A percentile compares a stretch with the other conserved stretches of the same genome.
Evolutionary conservation across 2,329 filamentous ascomycete species (phyloP).

Genomic region (Amesomyces nigricolor): DNA sequence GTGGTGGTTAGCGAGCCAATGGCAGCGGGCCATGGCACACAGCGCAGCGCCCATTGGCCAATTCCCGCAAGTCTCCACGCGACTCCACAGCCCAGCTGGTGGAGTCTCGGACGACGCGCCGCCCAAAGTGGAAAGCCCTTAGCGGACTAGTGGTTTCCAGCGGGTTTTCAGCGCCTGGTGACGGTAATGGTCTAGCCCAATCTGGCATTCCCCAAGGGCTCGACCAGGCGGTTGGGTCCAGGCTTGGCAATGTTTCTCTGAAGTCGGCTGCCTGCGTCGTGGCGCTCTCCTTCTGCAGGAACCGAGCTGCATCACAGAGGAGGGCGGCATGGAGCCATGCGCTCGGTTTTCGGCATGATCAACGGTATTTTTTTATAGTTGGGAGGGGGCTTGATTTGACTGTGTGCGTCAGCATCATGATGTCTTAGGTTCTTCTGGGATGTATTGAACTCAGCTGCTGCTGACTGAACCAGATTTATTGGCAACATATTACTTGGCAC

Average conservation of each 20-base stretch:
- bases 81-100: background rate
- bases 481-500: no score
- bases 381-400: no score
- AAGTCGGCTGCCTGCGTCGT: background rate
- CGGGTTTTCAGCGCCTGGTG: background rate
- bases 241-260: background rate
- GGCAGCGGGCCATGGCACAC: background rate
- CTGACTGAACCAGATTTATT: no score
- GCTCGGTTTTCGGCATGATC: no score
- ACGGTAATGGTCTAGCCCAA: background rate
- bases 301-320: no score
- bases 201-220: background rate
- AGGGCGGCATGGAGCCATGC: no score
- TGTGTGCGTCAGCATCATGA: no score
- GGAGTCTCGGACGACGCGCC: background rate
- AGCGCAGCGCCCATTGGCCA: background rate
- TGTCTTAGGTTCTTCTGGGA: no score
- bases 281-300: no score
- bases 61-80: background rate
- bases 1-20: background rate
- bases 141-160: constrained; percentile 8
- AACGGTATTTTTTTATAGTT: no score
- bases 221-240: background rate
- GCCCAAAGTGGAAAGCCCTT: constrained; percentile 1
- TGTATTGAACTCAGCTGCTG: no score